These are phyloP conservation scores for Plenodomus lindquistii DNA, from an alignment of 2,329 filamentous ascomycete genomes.

Conservation along the genomic window DNA sequence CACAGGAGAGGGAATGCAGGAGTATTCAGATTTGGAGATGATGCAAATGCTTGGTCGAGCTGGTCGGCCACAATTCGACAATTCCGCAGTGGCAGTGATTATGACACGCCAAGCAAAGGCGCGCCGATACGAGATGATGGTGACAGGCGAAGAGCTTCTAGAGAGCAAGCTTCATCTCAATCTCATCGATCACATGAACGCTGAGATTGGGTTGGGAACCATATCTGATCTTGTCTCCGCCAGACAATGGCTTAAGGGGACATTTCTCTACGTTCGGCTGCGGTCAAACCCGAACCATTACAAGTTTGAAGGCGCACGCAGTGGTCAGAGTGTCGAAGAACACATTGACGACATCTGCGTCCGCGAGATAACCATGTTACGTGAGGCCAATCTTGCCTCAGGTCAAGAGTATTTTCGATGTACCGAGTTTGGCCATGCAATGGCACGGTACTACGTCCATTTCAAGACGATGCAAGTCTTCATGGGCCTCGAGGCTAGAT, in stretches of 20 bases:
- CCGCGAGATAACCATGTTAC: conserved; percentile 67
- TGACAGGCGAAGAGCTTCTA: conserved; percentile 71
- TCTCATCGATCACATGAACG: conserved; percentile 81
- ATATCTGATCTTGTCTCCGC: conserved; percentile 68
- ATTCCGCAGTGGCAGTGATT: conserved; percentile 75
- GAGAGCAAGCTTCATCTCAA: conserved; percentile 81
- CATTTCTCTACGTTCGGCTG: conserved; percentile 77
- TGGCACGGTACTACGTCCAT: conserved; percentile 80
- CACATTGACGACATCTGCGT: conserved; percentile 72
- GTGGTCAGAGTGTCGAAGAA: conserved; percentile 60
- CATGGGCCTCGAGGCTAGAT: conserved; percentile 62
- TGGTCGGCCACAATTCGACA: conserved; percentile 81
- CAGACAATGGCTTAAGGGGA: conserved; percentile 73
- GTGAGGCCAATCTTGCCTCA: conserved; percentile 62
- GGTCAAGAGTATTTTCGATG: conserved; percentile 56
- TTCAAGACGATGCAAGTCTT: conserved; percentile 79
- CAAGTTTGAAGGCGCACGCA: conserved; percentile 60
- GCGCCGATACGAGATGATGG: conserved; percentile 70
- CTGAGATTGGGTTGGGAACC: conserved; percentile 77
- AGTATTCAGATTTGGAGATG: conserved; percentile 80
- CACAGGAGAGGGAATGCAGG: conserved; percentile 60
- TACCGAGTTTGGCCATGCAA: conserved; percentile 75
- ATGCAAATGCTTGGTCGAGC: conserved; percentile 92
- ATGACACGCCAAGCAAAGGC: conserved; percentile 72
- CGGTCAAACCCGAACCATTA: conserved; percentile 73